A percentile compares a stretch with the other conserved stretches of the same genome.
phyloP scores from a whole-genome alignment of 352 stramenopile genomes.

The Ophiocytium majus region DNA sequence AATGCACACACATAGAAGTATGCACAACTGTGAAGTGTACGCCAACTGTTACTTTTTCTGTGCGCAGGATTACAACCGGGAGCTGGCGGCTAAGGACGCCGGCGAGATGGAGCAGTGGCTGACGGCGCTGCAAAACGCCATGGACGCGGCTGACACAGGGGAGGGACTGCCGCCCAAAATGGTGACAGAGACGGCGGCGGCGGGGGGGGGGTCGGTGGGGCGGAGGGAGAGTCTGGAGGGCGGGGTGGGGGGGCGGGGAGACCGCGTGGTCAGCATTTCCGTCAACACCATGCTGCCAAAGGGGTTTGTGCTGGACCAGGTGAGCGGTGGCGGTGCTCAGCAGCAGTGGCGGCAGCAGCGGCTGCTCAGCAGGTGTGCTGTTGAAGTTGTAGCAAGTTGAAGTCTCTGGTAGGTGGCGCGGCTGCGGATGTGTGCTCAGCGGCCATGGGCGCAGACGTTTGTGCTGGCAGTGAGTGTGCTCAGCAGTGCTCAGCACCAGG shows the following conservation, averaged over 20 bases:
- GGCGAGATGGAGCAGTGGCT: constrained; percentile 51
- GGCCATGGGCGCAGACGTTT: too few species aligned
- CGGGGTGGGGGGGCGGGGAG: neutral
- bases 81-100: constrained; percentile 34
- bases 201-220: neutral
- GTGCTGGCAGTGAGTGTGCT: too few species aligned
- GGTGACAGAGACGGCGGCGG: neutral
- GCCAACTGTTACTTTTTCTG: too few species aligned
- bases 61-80: constrained; percentile 53
- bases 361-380: too few species aligned
- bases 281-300: neutral
- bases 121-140: constrained; percentile 40
- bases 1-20: too few species aligned
- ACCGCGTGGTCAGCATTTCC: neutral
- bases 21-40: too few species aligned
- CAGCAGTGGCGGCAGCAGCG: too few species aligned
- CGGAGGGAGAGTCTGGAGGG: neutral
- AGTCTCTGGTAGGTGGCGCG: too few species aligned
- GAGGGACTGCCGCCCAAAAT: constrained; percentile 20
- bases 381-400: too few species aligned
- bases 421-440: too few species aligned
- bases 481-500: too few species aligned
- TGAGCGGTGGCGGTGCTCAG: too few species aligned
- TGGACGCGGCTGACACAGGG: constrained; percentile 47
- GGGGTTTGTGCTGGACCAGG: neutral